Percentiles rank a stretch among this genome's conserved stretches.
Evolutionary conservation across 2,329 filamentous ascomycete species (phyloP).

Genomic region (Scytalidium sp.): DNA sequence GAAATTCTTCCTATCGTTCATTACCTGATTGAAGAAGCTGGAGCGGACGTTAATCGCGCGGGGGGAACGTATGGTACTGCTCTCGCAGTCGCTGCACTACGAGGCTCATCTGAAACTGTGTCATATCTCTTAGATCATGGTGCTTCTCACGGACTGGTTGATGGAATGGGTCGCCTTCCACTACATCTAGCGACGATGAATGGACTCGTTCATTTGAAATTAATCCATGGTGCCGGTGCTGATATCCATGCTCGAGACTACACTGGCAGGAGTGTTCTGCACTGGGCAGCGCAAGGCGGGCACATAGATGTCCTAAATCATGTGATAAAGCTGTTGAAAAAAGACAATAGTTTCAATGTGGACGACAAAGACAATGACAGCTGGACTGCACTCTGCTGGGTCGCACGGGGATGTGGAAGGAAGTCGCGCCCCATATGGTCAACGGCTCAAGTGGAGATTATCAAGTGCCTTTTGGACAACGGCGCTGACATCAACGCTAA

Average conservation of each 20-base stretch:
- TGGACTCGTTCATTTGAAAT: conserved; percentile 5
- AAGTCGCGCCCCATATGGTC: neutral
- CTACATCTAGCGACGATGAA: conserved; percentile 7
- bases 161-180: conserved; percentile 5
- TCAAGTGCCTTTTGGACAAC: conserved; percentile 9
- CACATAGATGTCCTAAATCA: conserved; percentile 7
- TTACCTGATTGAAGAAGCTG: conserved; percentile 9
- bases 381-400: conserved; percentile 20
- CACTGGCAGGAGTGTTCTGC: conserved; percentile 6
- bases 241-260: conserved; percentile 8
- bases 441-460: conserved; percentile 2
- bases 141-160: neutral
- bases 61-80: conserved; percentile 8
- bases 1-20: conserved; percentile 1
- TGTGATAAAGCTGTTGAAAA: conserved; percentile 2
- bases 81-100: conserved; percentile 4
- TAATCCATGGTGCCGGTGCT: conserved; percentile 3
- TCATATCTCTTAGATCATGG: conserved; percentile 8
- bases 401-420: conserved; percentile 1
- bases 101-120: conserved; percentile 2
- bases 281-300: conserved; percentile 9
- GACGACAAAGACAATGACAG: conserved; percentile 12
- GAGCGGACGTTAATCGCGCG: conserved; percentile 7
- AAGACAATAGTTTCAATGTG: neutral
- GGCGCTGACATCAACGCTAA: conserved; percentile 11